Evolutionary conservation across 352 stramenopile genomes (phyloP), one percentile per base, ranked within the genome.

Genomic region (Pythium folliculosum): DNA sequence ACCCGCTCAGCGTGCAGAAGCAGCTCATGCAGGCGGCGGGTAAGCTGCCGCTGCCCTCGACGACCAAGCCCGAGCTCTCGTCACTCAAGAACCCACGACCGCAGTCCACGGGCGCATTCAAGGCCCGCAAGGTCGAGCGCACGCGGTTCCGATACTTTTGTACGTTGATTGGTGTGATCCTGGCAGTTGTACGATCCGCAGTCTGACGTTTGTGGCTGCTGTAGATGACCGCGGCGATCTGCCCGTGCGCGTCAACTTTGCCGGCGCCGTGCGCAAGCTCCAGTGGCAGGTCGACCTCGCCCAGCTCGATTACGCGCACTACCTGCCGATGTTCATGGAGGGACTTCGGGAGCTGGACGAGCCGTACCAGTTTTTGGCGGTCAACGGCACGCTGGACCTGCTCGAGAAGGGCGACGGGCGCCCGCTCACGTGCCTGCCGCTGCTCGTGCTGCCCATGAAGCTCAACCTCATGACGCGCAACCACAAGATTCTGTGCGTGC

Each of bases 271-370:
- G 22, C 81, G 85, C 52, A 94, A 92, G 72, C 71, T 91, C 0
- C 80, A 89, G 63, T 91, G 81, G 81, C 80, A 86, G 35, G 75
- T 86, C 6, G 77, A 91, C 58, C 44, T 92, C 53, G 69, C 77
- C 25, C 74, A 86, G 37, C 73, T 97, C 22, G 89, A 97, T 73
- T 97, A 92, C 71, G 65, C 75, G 0, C 85, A 94, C 72, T 97
- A 97, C 65, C 64, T 98, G 52, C 93, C 93, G 8, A 72, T 98
- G 44, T 98, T 98, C 77, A 94, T 98, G 73, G 92, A 98, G 58
- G 92, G 92, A 0, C 70, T 98, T 6, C 86, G 91, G n/a, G 92
- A 97, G 32, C 62, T 90, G 32, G 78, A 95, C 58, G 82, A 95
- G 64, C 91, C 74, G 45, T 95, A 95, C 80, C 81, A 84, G 23